Conservation (phyloP, 768 basidiomycete species). For the Auricularia cornea region DNA sequence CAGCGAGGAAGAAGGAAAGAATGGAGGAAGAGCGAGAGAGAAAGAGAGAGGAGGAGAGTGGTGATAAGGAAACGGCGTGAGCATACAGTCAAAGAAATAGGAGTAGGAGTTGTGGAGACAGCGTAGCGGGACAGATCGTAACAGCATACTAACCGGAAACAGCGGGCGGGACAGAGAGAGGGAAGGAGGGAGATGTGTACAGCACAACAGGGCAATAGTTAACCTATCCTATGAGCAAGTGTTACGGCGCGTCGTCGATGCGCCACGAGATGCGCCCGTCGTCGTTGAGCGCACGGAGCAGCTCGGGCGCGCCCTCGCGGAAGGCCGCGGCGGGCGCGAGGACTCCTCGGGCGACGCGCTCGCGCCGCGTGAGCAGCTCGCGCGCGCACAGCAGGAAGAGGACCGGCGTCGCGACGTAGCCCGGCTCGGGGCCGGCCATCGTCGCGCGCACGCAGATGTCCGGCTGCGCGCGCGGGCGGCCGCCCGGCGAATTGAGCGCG, state of each 20-base stretch:
- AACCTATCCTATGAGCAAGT: too few relatives aligned
- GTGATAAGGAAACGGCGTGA: too few relatives aligned
- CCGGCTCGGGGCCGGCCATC: constrained; percentile 6
- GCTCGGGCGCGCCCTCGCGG: neutral
- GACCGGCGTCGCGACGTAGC: constrained; percentile 6
- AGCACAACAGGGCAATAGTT: too few relatives aligned
- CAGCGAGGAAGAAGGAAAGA: too few relatives aligned
- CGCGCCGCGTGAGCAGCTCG: neutral
- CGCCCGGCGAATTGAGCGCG: neutral
- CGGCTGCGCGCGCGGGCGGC: neutral
- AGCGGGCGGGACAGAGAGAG: too few relatives aligned
- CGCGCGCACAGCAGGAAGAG: constrained; percentile 3
- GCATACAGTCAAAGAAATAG: too few relatives aligned
- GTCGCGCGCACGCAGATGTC: constrained; percentile 1
- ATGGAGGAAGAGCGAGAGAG: too few relatives aligned
- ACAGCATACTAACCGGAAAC: too few relatives aligned
- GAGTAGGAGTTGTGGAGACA: too few relatives aligned
- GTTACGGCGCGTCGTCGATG: neutral
- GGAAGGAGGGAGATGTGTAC: too few relatives aligned
- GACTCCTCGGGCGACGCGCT: constrained; percentile 1
- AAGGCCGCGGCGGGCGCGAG: constrained; percentile 9
- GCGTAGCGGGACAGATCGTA: too few relatives aligned
- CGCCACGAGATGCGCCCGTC: neutral
- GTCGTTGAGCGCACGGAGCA: neutral
- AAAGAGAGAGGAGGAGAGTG: too few relatives aligned